These are phyloP conservation scores for Tympanopsis confertula DNA, from an alignment of 2,329 filamentous ascomycete species.

Conservation along the genomic window DNA sequence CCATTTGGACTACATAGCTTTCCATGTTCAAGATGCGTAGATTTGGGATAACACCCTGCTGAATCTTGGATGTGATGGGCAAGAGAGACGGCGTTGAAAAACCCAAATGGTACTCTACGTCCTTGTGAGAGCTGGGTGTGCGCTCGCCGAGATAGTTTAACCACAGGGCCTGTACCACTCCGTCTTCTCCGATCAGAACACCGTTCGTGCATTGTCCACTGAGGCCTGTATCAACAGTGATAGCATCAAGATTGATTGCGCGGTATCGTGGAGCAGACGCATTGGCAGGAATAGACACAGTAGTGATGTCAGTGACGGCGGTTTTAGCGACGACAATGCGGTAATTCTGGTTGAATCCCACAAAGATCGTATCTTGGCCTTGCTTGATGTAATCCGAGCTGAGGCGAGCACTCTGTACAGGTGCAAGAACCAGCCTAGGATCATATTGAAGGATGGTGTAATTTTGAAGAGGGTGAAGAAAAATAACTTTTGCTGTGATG, in stretches of 20 bases:
- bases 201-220: conserved; percentile 88
- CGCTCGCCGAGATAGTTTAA: conserved; percentile 92
- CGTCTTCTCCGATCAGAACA: conserved; percentile 79
- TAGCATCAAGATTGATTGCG: conserved; percentile 89
- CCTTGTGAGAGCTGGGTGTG: conserved; percentile 64
- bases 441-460: conserved; percentile 95
- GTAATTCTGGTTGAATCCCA: conserved; percentile 95
- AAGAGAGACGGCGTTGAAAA: conserved; percentile 79
- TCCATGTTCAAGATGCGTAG: conserved; percentile 88
- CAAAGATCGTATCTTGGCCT: conserved; percentile 87
- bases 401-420: conserved; percentile 78
- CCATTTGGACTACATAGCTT: conserved; percentile 91
- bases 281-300: conserved; percentile 90
- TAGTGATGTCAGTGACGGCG: conserved; percentile 91
- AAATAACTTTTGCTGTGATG: conserved; percentile 85
- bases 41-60: conserved; percentile 65
- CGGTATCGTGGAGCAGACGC: conserved; percentile 83
- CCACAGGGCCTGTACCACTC: conserved; percentile 90
- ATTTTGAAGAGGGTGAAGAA: conserved; percentile 92
- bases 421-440: conserved; percentile 80
- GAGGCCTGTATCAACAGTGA: conserved; percentile 88
- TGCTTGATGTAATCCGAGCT: conserved; percentile 76
- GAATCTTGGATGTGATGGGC: conserved; percentile 79
- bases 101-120: conserved; percentile 93
- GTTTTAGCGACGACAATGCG: conserved; percentile 89